phyloP scores from a whole-genome alignment of 148 eudicot species.

The Persicaria tinctoria region DNA sequence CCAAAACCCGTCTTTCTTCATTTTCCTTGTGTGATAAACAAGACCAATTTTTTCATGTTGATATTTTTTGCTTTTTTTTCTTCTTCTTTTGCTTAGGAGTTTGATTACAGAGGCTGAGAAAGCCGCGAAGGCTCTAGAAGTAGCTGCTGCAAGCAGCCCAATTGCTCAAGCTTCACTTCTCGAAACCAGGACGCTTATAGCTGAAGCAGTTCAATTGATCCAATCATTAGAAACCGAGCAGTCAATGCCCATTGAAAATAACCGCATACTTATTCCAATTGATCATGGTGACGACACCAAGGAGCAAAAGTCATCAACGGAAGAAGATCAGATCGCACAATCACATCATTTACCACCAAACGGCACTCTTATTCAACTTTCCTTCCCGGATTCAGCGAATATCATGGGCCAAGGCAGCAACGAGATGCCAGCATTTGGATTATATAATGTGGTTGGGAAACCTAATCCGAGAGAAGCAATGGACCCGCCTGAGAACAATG shows the following conservation, averaged over 20 bases:
- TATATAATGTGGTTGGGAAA: not conserved
- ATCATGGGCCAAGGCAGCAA: not conserved
- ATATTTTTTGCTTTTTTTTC: not conserved
- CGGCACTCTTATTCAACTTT: not conserved
- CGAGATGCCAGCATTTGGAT: slow-evolving; percentile 1
- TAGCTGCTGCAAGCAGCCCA: slow-evolving; percentile 64
- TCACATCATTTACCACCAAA: slow-evolving; percentile 1
- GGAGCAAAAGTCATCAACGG: not conserved
- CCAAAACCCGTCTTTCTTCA: not conserved
- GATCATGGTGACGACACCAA: not conserved
- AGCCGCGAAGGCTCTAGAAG: slow-evolving; percentile 81
- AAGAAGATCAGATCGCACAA: not conserved
- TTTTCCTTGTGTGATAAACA: not conserved
- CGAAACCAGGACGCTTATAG: slow-evolving; percentile 73
- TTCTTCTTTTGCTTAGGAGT: slow-evolving; percentile 32
- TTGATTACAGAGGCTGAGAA: slow-evolving; percentile 87
- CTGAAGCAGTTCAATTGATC: slow-evolving; percentile 67
- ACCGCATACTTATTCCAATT: not conserved
- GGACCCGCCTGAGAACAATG: not conserved
- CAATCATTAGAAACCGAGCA: slow-evolving; percentile 42
- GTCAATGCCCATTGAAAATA: slow-evolving; percentile 9
- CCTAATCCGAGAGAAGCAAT: not conserved
- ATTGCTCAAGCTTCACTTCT: slow-evolving; percentile 76
- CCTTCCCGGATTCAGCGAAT: slow-evolving; percentile 1
- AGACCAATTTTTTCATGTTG: not conserved